Percentiles rank a stretch among this genome's conserved stretches.
Conservation (phyloP, 108 stramenopile species). For the Pseudonitzschia delicatissima region DNA sequence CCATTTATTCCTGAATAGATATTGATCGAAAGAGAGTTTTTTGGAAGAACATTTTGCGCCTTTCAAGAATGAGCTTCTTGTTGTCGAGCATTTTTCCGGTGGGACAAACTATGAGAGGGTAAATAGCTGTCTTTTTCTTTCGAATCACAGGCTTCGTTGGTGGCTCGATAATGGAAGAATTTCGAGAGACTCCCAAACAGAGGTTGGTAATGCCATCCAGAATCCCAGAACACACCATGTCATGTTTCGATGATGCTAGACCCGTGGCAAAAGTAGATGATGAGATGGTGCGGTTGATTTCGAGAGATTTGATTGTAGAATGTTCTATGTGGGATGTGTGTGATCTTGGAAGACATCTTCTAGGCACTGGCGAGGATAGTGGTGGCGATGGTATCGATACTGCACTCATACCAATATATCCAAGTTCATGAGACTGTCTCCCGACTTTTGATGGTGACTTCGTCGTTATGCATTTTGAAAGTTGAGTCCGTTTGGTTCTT, state of each 20-base stretch:
- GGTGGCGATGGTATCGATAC: too few relatives aligned
- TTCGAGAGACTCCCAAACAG: background rate
- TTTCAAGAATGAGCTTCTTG: conserved; percentile 16
- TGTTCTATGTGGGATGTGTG: background rate
- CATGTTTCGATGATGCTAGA: background rate
- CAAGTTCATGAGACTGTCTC: too few relatives aligned
- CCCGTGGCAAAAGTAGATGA: background rate
- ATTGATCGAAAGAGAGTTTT: conserved; percentile 27
- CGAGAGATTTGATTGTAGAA: too few relatives aligned
- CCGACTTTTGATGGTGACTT: too few relatives aligned
- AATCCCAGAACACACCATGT: conserved; percentile 3
- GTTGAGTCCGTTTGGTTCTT: too few relatives aligned
- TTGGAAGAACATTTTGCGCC: conserved; percentile 13
- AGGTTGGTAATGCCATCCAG: conserved; percentile 10
- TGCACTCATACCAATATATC: too few relatives aligned
- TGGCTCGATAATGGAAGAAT: background rate
- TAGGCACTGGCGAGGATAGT: too few relatives aligned
- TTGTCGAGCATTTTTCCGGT: conserved; percentile 11
- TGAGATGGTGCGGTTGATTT: too few relatives aligned
- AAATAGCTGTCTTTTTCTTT: conserved; percentile 4
- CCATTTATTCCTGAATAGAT: background rate
- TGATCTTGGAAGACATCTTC: background rate
- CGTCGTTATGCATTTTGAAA: too few relatives aligned
- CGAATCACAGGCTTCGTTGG: background rate
- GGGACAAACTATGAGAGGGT: conserved; percentile 13